phyloP scores from a whole-genome alignment of 257 asterid genomes.

The Thymus quinquecostatus region DNA sequence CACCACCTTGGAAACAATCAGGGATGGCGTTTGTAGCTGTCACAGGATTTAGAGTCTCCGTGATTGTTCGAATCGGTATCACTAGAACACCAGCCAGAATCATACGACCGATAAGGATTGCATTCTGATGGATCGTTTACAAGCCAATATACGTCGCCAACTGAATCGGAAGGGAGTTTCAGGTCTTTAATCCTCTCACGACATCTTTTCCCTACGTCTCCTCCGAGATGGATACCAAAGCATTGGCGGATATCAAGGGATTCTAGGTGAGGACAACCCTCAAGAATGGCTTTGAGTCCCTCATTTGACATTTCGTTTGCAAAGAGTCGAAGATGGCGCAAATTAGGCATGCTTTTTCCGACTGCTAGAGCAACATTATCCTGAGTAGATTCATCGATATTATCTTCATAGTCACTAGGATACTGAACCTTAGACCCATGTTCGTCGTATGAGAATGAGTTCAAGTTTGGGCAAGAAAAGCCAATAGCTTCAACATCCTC shows the following conservation, averaged over 20 bases:
- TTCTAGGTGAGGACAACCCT: conserved; percentile 53
- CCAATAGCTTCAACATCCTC: conserved; percentile 31
- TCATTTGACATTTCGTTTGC: conserved; percentile 37
- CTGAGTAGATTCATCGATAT: neutral
- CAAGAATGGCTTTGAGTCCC: conserved; percentile 49
- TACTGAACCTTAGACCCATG: neutral
- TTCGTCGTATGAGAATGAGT: conserved; percentile 24
- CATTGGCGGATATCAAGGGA: conserved; percentile 54
- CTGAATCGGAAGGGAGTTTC: neutral
- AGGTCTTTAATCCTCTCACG: conserved; percentile 36
- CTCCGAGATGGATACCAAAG: conserved; percentile 33
- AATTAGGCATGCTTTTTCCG: conserved; percentile 49
- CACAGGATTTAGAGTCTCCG: too few relatives aligned
- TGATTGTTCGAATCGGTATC: neutral
- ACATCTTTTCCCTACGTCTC: conserved; percentile 45
- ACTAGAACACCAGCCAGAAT: too few relatives aligned
- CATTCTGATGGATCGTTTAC: neutral
- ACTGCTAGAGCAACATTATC: conserved; percentile 43
- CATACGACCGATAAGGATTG: neutral
- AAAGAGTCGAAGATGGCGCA: conserved; percentile 42
- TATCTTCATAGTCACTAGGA: neutral
- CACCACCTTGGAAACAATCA: too few relatives aligned
- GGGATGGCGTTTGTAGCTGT: too few relatives aligned
- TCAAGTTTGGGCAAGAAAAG: conserved; percentile 44
- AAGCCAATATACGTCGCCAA: conserved; percentile 23